A percentile compares a stretch with the other conserved stretches of the same genome.
These are phyloP conservation scores for Sporothrix brunneoviolacea DNA, from an alignment of 2,329 filamentous ascomycete genomes.

Conservation along the genomic window DNA sequence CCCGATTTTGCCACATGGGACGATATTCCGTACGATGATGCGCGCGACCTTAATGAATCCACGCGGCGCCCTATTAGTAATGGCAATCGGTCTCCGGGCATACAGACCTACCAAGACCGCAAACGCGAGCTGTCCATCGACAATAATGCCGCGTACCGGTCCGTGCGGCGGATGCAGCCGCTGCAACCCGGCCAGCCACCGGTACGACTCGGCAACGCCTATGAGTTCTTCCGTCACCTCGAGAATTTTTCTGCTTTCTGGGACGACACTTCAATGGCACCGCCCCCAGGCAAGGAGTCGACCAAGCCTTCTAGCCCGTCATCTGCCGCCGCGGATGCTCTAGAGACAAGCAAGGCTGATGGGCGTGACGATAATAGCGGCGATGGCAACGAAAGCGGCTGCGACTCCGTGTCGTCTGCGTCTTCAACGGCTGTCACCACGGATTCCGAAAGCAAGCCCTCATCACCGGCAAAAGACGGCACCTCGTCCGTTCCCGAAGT, in stretches of 20 bases:
- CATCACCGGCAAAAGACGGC: conserved; percentile 15
- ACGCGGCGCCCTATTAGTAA: conserved; percentile 45
- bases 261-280: conserved; percentile 47
- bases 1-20: conserved; percentile 51
- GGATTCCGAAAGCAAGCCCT: conserved; percentile 13
- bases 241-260: conserved; percentile 54
- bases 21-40: conserved; percentile 41
- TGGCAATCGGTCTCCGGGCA: conserved; percentile 49
- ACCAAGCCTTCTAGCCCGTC: conserved; percentile 5
- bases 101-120: conserved; percentile 52
- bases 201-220: conserved; percentile 54
- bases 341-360: background rate
- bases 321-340: background rate
- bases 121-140: conserved; percentile 48
- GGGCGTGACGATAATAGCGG: conserved; percentile 10
- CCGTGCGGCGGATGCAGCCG: conserved; percentile 51
- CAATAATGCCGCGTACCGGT: conserved; percentile 55
- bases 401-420: conserved; percentile 13
- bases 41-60: conserved; percentile 39
- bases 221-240: conserved; percentile 59
- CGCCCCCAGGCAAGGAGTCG: conserved; percentile 30
- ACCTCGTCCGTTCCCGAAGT: conserved; percentile 9
- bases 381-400: conserved; percentile 7
- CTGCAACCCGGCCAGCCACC: conserved; percentile 43
- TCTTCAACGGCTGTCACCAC: conserved; percentile 14